A percentile compares a stretch with the other conserved stretches of the same genome.
These are phyloP conservation scores for Chrysanthemum makinoi DNA, from an alignment of 129 eudicot species.

Conservation along the genomic window DNA sequence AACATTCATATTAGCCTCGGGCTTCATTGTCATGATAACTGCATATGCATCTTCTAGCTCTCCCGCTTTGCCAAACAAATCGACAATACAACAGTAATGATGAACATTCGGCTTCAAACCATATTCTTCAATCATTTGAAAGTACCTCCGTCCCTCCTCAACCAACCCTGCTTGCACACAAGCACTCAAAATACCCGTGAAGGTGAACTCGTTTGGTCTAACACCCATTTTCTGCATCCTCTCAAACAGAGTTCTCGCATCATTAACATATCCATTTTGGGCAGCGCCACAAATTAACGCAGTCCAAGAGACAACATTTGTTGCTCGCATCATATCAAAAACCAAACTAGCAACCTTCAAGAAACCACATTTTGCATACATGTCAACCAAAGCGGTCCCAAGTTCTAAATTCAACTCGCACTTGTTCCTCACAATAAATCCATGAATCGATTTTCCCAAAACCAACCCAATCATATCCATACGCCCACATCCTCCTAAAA, in stretches of 20 bases:
- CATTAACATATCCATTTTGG: constrained; percentile 44
- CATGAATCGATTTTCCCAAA: constrained; percentile 58
- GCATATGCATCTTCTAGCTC: constrained; percentile 56
- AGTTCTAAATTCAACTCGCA: constrained; percentile 48
- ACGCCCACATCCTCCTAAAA: constrained; percentile 41
- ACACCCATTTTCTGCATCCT: constrained; percentile 47
- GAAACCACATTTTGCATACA: constrained; percentile 67
- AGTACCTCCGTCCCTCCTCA: constrained; percentile 53
- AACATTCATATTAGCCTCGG: no score
- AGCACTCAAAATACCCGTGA: constrained; percentile 61
- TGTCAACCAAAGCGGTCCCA: constrained; percentile 55
- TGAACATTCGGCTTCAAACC: constrained; percentile 57
- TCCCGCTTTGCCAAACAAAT: constrained; percentile 67
- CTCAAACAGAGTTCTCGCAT: constrained; percentile 44
- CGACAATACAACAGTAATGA: constrained; percentile 76
- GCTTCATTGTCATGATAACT: constrained; percentile 49
- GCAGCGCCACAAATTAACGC: constrained; percentile 68
- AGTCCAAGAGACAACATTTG: constrained; percentile 57
- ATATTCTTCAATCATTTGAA: constrained; percentile 40
- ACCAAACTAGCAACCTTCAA: constrained; percentile 44
- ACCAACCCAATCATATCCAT: constrained; percentile 50
- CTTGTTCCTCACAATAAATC: constrained; percentile 39
- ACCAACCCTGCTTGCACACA: constrained; percentile 68
- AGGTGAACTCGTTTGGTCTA: constrained; percentile 58
- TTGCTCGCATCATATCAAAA: constrained; percentile 40